phyloP scores from a whole-genome alignment of 192 early-diverging fungal species.

The Linnemannia hyalina region DNA sequence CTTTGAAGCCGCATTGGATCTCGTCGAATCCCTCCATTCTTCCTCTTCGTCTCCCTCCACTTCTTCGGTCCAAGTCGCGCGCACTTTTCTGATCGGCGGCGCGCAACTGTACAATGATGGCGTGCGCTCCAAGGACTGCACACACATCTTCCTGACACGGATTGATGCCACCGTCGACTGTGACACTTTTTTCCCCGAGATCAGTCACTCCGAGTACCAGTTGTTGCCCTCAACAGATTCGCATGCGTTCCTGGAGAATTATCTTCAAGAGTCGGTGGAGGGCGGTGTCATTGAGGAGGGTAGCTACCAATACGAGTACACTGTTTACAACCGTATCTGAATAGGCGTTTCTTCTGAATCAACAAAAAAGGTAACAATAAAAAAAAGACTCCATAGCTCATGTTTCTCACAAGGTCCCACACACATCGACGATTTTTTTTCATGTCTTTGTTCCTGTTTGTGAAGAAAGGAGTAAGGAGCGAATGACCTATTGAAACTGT shows the following conservation, averaged over 20 bases:
- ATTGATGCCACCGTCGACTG: conserved; percentile 75
- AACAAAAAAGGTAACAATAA: background rate
- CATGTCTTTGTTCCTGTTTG: background rate
- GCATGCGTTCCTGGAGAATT: conserved; percentile 37
- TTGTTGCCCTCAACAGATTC: conserved; percentile 15
- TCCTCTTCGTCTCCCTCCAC: background rate
- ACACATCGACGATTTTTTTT: background rate
- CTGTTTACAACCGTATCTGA: conserved; percentile 42
- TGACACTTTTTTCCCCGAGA: conserved; percentile 84
- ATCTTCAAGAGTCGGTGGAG: conserved; percentile 38
- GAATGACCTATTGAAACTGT: too few species aligned
- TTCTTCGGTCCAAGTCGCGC: conserved; percentile 28
- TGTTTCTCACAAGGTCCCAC: background rate
- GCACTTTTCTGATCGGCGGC: conserved; percentile 90
- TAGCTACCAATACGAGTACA: conserved; percentile 44
- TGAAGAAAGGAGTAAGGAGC: background rate
- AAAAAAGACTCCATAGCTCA: background rate
- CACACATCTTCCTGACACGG: conserved; percentile 78
- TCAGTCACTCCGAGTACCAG: conserved; percentile 50
- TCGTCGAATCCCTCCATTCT: conserved; percentile 58
- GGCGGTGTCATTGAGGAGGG: conserved; percentile 44
- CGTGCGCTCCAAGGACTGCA: conserved; percentile 66
- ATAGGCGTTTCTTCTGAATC: background rate
- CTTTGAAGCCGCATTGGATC: conserved; percentile 65
- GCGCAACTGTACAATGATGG: conserved; percentile 79